Base-by-base conservation (phyloP, 345 rosid species). In the Melaleuca quinquenervia region DNA sequence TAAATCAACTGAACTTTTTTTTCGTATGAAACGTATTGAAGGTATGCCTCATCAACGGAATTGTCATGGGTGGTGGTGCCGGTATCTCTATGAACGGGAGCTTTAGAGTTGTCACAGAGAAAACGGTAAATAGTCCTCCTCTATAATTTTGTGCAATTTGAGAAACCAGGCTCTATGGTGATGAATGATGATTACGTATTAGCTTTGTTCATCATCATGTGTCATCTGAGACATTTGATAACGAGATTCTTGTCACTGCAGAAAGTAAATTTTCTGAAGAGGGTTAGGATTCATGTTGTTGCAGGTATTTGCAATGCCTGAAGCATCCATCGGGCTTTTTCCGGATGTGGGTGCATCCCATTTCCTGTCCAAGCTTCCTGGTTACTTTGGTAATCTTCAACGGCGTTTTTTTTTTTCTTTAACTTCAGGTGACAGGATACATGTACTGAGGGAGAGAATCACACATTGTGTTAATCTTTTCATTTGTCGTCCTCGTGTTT, bases 271-370 rank as follows among this genome's bases (percentile, higher is more conserved):
- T 10, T 14, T 60, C 48, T 53, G 22, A 85, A 22, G n/a, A 45
- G 27, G 27, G 52, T 50, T 44, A 50, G 14, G 16, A 11, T 36
- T 36, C 3, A 15, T 52, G 32, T 41, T 44, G 14, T 8, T 12
- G n/a, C 52, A 87, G 89, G 85, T 85, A n/a, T 87, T 87, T 74
- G 89, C 89, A 22, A 85, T 87, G 89, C 89, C 87, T n/a, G 89
- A 87, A 82, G 85, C 87, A 50, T 52, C 87, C 8, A 53, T 85
- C 41, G 89, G 89, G 18, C 50, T 82, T 36, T 85, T 85, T 54
- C 85, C 89, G 4, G 89, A 87, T 70, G 78, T 32, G 22, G 85
- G 89, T 6, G 87, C 89, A 26, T 85, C 89, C 22, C 58, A 87
- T 49, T 87, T 82, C 45, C 85, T 87, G n/a, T 87, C 89, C 53